Base-by-base conservation (phyloP, 1,284 basidiomycete genomes). In the Rhodotorula sp. region DNA sequence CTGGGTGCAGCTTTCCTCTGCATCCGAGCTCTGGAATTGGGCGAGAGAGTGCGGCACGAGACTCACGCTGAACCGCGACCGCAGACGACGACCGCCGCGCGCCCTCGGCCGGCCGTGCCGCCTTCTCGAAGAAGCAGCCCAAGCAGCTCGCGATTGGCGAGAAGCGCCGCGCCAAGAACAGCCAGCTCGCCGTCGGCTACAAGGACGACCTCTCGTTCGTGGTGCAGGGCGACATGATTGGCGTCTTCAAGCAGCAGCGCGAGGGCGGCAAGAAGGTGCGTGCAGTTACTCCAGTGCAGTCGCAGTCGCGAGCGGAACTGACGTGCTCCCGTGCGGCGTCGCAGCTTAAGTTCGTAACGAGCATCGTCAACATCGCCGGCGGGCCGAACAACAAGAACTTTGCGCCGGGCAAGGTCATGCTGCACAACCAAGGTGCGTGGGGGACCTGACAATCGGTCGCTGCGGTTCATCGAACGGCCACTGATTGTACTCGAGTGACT, bases 151-250 rank as follows among this genome's bases (percentile, higher is more conserved):
- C 62, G 23, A 61, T 74, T 1, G 73, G 68, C 48, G 59, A 52
- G 44, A 76, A 71, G 64, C 67, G 68, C 44, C 52, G 66, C 25
- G 87, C 88, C 52, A 91, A 91, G 74, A 66, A 66, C 44, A 59
- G 57, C 46, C 42, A 44, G 19, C 87, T 99, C 48, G 92, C 92
- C 4, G 90, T 99, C 57, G 97, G 97, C 9, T 96, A 97, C 86
- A 96, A 93, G 83, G 92, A 94, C 74, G 93, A 97, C 79, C 57
- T 79, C 52, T 95, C 96, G 17, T 98, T 96, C 78, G 96, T 99
- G 70, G 90, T 95, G 34, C 90, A 97, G 55, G 96, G 95, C 52
- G 91, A 91, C 83, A 94, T 91, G 82, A 97, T 99, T 74, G 97
- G 97, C 25, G 93, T 98, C n/a, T 99, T 99, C 84, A 89, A 88